Evolutionary conservation across 768 basidiomycete genomes (phyloP), one percentile per base, ranked within the genome.

Genomic region (Xanthoconium stramineum): DNA sequence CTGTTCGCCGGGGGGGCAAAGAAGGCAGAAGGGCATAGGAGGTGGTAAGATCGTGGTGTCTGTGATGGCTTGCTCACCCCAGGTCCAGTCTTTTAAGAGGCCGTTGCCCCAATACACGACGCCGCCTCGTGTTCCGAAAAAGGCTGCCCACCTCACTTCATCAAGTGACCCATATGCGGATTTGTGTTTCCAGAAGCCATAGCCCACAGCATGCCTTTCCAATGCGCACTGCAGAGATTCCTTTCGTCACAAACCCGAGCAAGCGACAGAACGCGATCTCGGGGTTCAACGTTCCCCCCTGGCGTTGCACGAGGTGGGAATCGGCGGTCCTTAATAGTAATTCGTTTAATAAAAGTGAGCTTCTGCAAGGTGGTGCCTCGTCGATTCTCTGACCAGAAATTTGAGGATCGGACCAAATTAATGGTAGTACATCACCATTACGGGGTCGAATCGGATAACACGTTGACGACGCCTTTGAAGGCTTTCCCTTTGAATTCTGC

Each of bases 51-150:
- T 62, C 53, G 62, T 53, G 53, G 57, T 53, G 44, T 59, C 42
- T 49, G 56, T 56, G 52, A 50, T 47, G 52, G 46, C 36, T 50
- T 38, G 59, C 42, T 56, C 35, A 32, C 42, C 57, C 60, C 59
- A 53, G 55, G 59, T 39, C 50, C 52, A 60, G 63, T 52, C 63
- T 68, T 71, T 61, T 70, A 71, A 62, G 65, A 65, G 61, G 62
- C 66, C 58, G 54, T 51, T 55, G 69, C 69, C 68, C 69, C 67
- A 61, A 56, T 53, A 63, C 68, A 69, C 68, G 68, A 69, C 68
- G 61, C 55, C 59, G 53, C 68, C 68, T 59, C 68, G 69, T 69
- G 68, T 69, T 65, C 57, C 39, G 54, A 46, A 51, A 51, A 61
- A 47, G 61, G 61, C 61, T 62, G 61, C 54, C 57, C 64, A 70